A percentile compares a stretch with the other conserved stretches of the same genome.
These are phyloP conservation scores for Nicotiana tomentosiformis DNA, from an alignment of 257 asterid species.

Conservation along the genomic window DNA sequence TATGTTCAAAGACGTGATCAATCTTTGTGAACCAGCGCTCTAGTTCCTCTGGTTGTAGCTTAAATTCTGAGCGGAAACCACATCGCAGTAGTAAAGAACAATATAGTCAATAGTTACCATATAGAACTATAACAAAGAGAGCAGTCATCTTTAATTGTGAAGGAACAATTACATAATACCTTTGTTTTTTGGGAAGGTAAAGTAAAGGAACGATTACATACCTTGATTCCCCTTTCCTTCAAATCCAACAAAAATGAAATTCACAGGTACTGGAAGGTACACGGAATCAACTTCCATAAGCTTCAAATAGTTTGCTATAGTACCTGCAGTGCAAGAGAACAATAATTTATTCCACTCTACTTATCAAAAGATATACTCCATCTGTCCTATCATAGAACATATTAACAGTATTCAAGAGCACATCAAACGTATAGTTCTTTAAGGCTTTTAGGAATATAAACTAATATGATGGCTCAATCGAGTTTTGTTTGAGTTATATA, in stretches of 20 bases:
- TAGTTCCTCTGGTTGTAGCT: slow-evolving; percentile 71
- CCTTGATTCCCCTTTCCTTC: slow-evolving; percentile 97
- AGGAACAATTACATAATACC: background rate
- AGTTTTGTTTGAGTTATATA: background rate
- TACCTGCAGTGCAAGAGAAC: slow-evolving; percentile 53
- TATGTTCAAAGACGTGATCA: slow-evolving; percentile 93
- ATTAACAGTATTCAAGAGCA: background rate
- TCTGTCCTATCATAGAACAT: background rate
- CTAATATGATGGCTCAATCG: background rate
- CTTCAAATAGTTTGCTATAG: slow-evolving; percentile 75
- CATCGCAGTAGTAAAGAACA: background rate
- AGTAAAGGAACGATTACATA: slow-evolving; percentile 21
- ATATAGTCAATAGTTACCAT: slow-evolving; percentile 4
- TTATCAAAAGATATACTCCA: background rate
- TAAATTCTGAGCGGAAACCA: slow-evolving; percentile 45
- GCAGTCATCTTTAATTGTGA: background rate
- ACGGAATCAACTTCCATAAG: slow-evolving; percentile 88
- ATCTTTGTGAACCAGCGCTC: slow-evolving; percentile 98
- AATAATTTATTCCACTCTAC: background rate
- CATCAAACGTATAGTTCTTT: background rate
- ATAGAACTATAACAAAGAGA: background rate
- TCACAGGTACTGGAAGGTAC: slow-evolving; percentile 89
- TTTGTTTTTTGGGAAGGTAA: background rate
- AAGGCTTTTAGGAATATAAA: background rate
- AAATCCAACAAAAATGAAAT: slow-evolving; percentile 89